Base-by-base conservation (phyloP, 805 yeast species). In the Candida hungchunana region DNA sequence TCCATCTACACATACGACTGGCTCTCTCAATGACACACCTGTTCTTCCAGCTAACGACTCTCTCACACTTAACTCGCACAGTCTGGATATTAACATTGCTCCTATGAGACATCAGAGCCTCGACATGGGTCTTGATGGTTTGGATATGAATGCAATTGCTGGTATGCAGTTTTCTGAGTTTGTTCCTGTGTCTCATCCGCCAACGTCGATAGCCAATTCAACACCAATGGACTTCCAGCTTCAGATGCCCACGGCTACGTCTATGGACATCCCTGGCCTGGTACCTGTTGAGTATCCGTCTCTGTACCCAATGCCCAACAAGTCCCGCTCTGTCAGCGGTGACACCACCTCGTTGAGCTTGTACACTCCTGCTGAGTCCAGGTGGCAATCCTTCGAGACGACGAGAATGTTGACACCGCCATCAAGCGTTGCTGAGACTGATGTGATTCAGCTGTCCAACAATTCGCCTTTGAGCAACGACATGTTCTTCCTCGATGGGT, bases 61-160 rank as follows among this genome's bases (percentile, higher is more conserved):
- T 9, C 18, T 43, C 17, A 37, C 44, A 5, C 29, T 45, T 25
- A 42, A 47, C 31, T 35, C 42, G 14, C 44, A 48, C 37, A 45
- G 46, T 25, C 26, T 52, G 19, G 55, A 52, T 24, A 50, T 52
- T 29, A 50, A 50, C 15, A 25, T 39, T 18, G 39, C 47, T 0
- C 47, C 53, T 20, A 25, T 45, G 36, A 52, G 57, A 46, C 56
- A 49, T 18, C 56, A 52, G 28, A 49, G 53, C 18, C 21, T 52
- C 9, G 57, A 52, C 17, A 27, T 52, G 18, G 44, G 51, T 2
- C 31, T 47, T n/a, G 50, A 46, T 13, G 31, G 35, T 19, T 22
- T 45, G 5, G 50, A 48, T 14, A 31, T 46, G 30, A 40, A 30
- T 22, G 7, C 28, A 5, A 32, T 22, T 11, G 19, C 38, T 7